Percentiles rank a stretch among this genome's conserved stretches.
Conservation (phyloP, 2,329 filamentous ascomycete genomes). For the Fusarium temperatum region DNA sequence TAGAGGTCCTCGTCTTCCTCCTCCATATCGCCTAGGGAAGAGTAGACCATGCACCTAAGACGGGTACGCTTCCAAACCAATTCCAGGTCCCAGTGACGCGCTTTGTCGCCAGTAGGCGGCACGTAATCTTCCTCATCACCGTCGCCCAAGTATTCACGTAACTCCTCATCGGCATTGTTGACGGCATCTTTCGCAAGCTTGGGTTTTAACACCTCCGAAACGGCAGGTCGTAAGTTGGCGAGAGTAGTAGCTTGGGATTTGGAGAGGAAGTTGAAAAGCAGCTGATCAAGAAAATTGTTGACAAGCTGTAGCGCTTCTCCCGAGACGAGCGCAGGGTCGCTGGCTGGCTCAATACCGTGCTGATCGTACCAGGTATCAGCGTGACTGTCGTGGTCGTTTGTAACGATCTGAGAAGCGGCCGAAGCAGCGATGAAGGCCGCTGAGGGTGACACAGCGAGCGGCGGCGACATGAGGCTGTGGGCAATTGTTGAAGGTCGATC, state of each 20-base stretch:
- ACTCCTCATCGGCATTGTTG: slow-evolving; percentile 82
- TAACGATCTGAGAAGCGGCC: slow-evolving; percentile 90
- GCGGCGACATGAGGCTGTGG: slow-evolving; percentile 71
- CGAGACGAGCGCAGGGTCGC: slow-evolving; percentile 77
- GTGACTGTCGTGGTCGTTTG: slow-evolving; percentile 83
- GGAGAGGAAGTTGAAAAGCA: slow-evolving; percentile 90
- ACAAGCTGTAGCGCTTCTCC: slow-evolving; percentile 77
- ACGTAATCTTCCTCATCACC: slow-evolving; percentile 77
- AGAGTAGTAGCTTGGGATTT: slow-evolving; percentile 81
- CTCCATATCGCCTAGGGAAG: slow-evolving; percentile 93
- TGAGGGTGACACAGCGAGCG: slow-evolving; percentile 74
- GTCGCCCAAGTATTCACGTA: slow-evolving; percentile 86
- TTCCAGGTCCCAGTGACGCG: slow-evolving; percentile 85
- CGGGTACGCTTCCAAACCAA: slow-evolving; percentile 93
- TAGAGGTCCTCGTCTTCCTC: slow-evolving; percentile 96
- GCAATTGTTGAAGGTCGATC: slow-evolving; percentile 71
- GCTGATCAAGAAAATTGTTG: slow-evolving; percentile 92
- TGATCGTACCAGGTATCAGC: slow-evolving; percentile 75
- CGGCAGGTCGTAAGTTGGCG: slow-evolving; percentile 78
- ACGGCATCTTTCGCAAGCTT: slow-evolving; percentile 88
- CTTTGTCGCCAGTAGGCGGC: slow-evolving; percentile 59
- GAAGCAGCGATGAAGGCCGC: slow-evolving; percentile 89
- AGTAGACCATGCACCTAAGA: slow-evolving; percentile 97
- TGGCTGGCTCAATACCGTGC: slow-evolving; percentile 70
- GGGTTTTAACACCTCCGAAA: slow-evolving; percentile 87